A percentile compares a stretch with the other conserved stretches of the same genome.
Evolutionary conservation across 305 asterid species (phyloP).

Genomic region (Fraxinus albicans): DNA sequence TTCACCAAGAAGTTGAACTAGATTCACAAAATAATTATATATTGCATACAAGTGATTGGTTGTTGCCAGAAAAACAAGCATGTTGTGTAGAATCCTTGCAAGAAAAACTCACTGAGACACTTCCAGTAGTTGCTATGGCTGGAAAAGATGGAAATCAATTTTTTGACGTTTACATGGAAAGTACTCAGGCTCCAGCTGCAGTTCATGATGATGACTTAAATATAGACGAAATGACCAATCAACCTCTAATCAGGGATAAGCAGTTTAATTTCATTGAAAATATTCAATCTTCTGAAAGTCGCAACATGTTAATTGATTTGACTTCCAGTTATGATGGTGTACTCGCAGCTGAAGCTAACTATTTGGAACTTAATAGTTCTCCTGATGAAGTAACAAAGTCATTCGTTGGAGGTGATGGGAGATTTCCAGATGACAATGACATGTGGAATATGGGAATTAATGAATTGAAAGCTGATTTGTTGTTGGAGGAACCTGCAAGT

Average conservation of each 20-base stretch:
- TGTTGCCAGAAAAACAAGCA: conserved; percentile 34
- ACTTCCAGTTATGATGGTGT: conserved; percentile 25
- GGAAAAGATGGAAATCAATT: conserved; percentile 28
- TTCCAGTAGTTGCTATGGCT: conserved; percentile 21
- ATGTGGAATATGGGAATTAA: conserved; percentile 13
- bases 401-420: conserved; percentile 11
- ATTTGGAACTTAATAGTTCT: conserved; percentile 26
- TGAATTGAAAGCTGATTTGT: conserved; percentile 14
- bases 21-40: conserved; percentile 21
- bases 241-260: conserved; percentile 19
- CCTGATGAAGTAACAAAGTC: conserved; percentile 20
- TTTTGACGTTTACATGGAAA: conserved; percentile 23
- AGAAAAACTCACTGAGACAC: conserved; percentile 31
- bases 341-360: conserved; percentile 12
- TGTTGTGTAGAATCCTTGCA: conserved; percentile 23
- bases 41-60: conserved; percentile 30
- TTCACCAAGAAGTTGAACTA: conserved; percentile 26
- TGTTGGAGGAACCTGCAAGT: conserved; percentile 16
- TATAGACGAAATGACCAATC: conserved; percentile 17
- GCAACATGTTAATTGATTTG: conserved; percentile 17
- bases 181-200: conserved; percentile 18
- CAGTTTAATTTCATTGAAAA: conserved; percentile 21
- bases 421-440: conserved; percentile 17
- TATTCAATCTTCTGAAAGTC: conserved; percentile 27
- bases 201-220: conserved; percentile 19